These are phyloP conservation scores for Lentinula boryana DNA, from an alignment of 768 basidiomycete genomes.

Conservation along the genomic window DNA sequence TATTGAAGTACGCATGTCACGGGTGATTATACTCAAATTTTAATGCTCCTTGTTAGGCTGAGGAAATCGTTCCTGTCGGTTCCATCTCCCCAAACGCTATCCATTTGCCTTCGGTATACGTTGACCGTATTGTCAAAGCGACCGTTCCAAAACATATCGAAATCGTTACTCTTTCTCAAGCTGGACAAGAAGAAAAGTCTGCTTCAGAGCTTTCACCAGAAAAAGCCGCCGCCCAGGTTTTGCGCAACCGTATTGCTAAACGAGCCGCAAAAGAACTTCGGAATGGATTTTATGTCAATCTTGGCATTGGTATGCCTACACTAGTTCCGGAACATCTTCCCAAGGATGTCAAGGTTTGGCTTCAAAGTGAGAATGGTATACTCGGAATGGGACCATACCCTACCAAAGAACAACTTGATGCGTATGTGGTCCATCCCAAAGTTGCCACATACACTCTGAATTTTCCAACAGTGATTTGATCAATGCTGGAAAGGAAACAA, in stretches of 20 bases:
- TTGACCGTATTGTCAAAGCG: slow-evolving; percentile 82
- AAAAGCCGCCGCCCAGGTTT: slow-evolving; percentile 45
- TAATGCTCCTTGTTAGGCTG: slow-evolving; percentile 48
- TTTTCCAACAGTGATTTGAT: slow-evolving; percentile 64
- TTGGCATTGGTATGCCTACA: slow-evolving; percentile 91
- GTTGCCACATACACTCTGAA: slow-evolving; percentile 4
- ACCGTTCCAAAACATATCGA: slow-evolving; percentile 77
- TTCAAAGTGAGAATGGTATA: slow-evolving; percentile 90
- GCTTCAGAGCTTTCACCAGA: slow-evolving; percentile 32
- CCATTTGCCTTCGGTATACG: slow-evolving; percentile 81
- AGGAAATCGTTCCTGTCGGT: slow-evolving; percentile 83
- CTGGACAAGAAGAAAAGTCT: slow-evolving; percentile 14
- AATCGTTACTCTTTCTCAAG: slow-evolving; percentile 54
- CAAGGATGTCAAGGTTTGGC: slow-evolving; percentile 73
- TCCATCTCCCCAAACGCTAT: slow-evolving; percentile 76
- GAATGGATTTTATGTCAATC: slow-evolving; percentile 83
- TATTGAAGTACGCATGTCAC: slow-evolving; percentile 57
- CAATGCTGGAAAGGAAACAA: slow-evolving; percentile 93
- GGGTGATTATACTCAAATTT: neutral
- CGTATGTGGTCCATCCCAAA: slow-evolving; percentile 33
- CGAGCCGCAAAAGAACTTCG: slow-evolving; percentile 87
- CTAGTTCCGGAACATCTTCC: slow-evolving; percentile 77
- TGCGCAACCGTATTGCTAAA: slow-evolving; percentile 71
- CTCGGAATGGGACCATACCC: slow-evolving; percentile 91
- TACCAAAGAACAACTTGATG: slow-evolving; percentile 69